Base-by-base conservation (phyloP, 192 early-diverging fungal genomes). In the Coemansia sp. region DNA sequence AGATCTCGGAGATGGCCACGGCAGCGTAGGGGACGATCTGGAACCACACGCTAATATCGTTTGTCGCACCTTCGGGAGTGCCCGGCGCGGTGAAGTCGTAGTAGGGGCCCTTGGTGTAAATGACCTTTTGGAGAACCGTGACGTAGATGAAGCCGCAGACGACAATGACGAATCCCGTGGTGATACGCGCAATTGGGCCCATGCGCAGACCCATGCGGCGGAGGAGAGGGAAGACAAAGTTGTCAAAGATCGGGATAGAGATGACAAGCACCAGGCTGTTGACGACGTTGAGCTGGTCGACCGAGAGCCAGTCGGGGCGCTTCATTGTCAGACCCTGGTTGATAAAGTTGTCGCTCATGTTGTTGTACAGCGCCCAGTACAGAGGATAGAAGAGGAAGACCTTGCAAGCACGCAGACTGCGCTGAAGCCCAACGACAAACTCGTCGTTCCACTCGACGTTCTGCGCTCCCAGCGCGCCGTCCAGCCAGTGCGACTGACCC, bases 161-260 rank as follows among this genome's bases (percentile, higher is more conserved):
- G 51, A 76, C 76, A 19, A 89, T 80, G 29, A 87, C 46, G 74
- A 93, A 91, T 32, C 92, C 92, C 35, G 89, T 62, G 40, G 84
- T 68, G 56, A 93, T 92, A 51, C 90, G 87, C 38, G 73, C 57
- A 22, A 93, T 76, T 15, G 90, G 90, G 19, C 86, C 71, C 53
- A 91, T 64, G 22, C 71, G 64, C 36, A 85, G 62, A 27, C 87
- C 86, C 31, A 69, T 56, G 47, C 81, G 75, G 59, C 79, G 79
- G 46, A 92, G 66, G 36, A 42, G 39, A 1, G 92, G 92, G 77
- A 89, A 90, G 54, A 89, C 61, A 47, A 84, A 24, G 29, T 64
- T 65, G 77, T 92, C 89, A 59, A 92, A 87, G 54, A 92, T 67
- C 25, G 92, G 92, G 62, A 92, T 91, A 17, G 86, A 67, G 54